Percentiles rank a stretch among this genome's conserved stretches.
These are phyloP conservation scores for Syzygium syzygioides DNA, from an alignment of 441 rosid species.

Conservation along the genomic window DNA sequence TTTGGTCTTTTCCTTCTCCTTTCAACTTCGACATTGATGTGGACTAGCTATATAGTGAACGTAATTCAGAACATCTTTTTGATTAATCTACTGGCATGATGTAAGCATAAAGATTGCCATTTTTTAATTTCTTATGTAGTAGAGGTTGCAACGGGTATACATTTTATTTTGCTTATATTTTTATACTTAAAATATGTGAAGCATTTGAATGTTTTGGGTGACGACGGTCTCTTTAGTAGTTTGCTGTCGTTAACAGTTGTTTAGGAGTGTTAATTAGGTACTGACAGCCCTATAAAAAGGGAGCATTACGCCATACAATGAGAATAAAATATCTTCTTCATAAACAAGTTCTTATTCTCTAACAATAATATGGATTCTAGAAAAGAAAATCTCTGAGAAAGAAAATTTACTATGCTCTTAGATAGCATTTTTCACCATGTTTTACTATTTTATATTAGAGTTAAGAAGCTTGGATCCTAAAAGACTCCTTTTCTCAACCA, in stretches of 20 bases:
- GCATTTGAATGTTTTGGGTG: not conserved
- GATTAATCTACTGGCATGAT: not conserved
- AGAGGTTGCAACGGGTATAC: not conserved
- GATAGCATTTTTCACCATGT: not conserved
- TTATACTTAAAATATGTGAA: not conserved
- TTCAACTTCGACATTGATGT: not conserved
- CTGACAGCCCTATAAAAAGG: not conserved
- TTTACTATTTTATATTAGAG: not conserved
- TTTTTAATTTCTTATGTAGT: not conserved
- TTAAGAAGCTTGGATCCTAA: constrained; percentile 15
- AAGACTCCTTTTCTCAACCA: constrained; percentile 20
- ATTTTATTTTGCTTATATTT: not conserved
- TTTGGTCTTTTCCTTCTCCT: not conserved
- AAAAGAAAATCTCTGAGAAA: not conserved
- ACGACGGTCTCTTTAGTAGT: not conserved
- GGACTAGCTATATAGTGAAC: not conserved
- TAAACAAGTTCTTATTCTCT: not conserved
- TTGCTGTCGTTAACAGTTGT: not conserved
- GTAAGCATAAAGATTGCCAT: not conserved
- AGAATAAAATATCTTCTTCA: not conserved
- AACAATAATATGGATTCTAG: not conserved
- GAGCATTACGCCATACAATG: not conserved
- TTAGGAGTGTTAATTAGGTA: not conserved
- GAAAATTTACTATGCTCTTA: not conserved
- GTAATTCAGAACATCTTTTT: not conserved